A percentile compares a stretch with the other conserved stretches of the same genome.
These are phyloP conservation scores for Naganishia vaughanmartiniae DNA, from an alignment of 768 basidiomycete genomes.

Conservation along the genomic window DNA sequence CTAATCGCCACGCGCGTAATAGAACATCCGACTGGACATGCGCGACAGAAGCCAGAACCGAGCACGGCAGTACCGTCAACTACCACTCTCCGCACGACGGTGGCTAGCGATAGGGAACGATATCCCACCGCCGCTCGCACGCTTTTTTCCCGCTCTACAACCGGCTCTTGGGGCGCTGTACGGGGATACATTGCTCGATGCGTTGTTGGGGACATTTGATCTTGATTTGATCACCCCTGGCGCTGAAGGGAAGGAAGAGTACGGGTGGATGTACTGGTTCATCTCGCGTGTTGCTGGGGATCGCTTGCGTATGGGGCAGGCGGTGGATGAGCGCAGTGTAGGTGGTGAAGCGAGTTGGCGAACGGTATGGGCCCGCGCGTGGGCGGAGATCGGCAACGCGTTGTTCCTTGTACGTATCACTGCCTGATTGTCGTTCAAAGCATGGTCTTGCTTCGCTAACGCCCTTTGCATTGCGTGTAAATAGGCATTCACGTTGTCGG, in stretches of 20 bases:
- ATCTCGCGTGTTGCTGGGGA: conserved; percentile 3
- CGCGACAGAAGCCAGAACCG: conserved; percentile 17
- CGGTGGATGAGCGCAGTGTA: not conserved
- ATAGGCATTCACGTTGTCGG: not conserved
- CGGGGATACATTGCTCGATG: conserved; percentile 12
- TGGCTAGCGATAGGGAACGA: not conserved
- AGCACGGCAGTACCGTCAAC: conserved; percentile 4
- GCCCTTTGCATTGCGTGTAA: not conserved
- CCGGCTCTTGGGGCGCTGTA: not conserved
- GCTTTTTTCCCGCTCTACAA: not conserved
- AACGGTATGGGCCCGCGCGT: not conserved
- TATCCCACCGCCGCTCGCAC: not conserved
- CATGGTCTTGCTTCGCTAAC: not conserved
- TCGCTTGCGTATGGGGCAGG: not conserved
- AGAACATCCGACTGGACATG: conserved; percentile 13
- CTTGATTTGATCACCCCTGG: not conserved
- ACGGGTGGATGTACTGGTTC: not conserved
- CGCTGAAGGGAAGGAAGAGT: not conserved
- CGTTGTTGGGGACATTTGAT: conserved; percentile 4
- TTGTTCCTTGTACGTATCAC: not conserved
- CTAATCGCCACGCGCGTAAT: not conserved
- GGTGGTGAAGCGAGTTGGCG: not conserved
- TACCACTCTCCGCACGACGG: conserved; percentile 3
- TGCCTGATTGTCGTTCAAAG: not conserved
- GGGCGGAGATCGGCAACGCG: not conserved